Conservation (phyloP, 805 yeast species). For the Candida lessepsii region DNA sequence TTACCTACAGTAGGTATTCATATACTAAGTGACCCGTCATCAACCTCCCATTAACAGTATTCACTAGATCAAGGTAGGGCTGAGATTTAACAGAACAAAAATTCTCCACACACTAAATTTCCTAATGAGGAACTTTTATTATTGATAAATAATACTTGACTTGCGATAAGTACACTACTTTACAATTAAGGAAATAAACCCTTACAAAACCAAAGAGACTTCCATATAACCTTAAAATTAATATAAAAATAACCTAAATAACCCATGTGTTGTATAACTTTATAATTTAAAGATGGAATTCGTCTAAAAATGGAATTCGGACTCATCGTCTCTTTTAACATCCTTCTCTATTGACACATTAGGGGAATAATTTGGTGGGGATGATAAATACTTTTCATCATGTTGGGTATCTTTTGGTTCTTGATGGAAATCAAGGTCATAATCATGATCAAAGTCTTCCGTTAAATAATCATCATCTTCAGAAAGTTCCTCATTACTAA, state of each 20-base stretch:
- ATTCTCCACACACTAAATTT: slow-evolving; percentile 1
- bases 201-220: too few species aligned
- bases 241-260: too few species aligned
- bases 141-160: neutral
- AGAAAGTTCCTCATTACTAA: slow-evolving; percentile 13
- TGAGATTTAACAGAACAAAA: too few species aligned
- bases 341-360: neutral
- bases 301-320: slow-evolving; percentile 11
- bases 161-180: too few species aligned
- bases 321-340: slow-evolving; percentile 8
- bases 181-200: too few species aligned
- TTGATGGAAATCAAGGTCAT: neutral
- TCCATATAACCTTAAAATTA: too few species aligned
- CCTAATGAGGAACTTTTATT: slow-evolving; percentile 1
- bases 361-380: slow-evolving; percentile 10
- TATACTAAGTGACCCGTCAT: too few species aligned
- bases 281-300: too few species aligned
- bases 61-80: too few species aligned
- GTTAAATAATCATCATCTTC: slow-evolving; percentile 10
- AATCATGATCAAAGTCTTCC: slow-evolving; percentile 6
- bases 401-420: neutral
- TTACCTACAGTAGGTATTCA: too few species aligned
- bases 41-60: too few species aligned
- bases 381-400: neutral
- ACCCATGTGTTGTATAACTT: too few species aligned